Evolutionary conservation across 768 basidiomycete genomes (phyloP).

Genomic region (Amylocystis lapponica): DNA sequence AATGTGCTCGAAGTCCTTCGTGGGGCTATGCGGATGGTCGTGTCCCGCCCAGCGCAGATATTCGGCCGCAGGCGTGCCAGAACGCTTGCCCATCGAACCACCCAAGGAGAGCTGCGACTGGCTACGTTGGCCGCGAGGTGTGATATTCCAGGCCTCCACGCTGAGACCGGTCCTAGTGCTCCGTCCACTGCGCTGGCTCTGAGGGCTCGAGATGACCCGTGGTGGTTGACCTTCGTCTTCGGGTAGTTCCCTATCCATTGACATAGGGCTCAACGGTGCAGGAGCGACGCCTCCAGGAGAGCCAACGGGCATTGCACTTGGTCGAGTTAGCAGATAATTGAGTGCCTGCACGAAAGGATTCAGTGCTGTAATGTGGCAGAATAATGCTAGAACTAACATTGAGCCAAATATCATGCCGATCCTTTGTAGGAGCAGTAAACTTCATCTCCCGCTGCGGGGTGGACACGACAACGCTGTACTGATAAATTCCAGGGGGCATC

Average conservation of each 20-base stretch:
- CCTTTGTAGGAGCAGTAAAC: conserved; percentile 93
- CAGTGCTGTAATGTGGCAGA: conserved; percentile 10
- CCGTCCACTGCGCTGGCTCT: conserved; percentile 67
- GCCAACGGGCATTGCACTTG: conserved; percentile 30
- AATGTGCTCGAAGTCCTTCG: conserved; percentile 42
- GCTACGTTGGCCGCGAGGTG: conserved; percentile 72
- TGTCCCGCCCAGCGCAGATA: conserved; percentile 77
- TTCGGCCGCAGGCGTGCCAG: conserved; percentile 88
- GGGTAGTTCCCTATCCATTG: conserved; percentile 27
- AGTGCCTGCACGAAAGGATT: conserved; percentile 56
- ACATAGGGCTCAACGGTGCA: conserved; percentile 24
- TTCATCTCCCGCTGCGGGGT: conserved; percentile 97
- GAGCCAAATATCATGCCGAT: conserved; percentile 96
- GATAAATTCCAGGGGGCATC: conserved; percentile 90
- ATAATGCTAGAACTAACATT: conserved; percentile 47
- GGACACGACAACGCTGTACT: conserved; percentile 88
- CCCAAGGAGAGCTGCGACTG: conserved; percentile 69
- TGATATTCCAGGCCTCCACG: conserved; percentile 66
- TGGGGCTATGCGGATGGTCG: conserved; percentile 74
- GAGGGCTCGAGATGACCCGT: conserved; percentile 50
- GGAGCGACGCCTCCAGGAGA: conserved; percentile 16
- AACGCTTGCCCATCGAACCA: conserved; percentile 79
- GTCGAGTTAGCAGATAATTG: conserved; percentile 82
- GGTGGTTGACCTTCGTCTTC: conserved; percentile 46
- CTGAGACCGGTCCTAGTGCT: conserved; percentile 41